Conservation (phyloP, 176 grass and related monocot species). For the Leersia perrieri region DNA sequence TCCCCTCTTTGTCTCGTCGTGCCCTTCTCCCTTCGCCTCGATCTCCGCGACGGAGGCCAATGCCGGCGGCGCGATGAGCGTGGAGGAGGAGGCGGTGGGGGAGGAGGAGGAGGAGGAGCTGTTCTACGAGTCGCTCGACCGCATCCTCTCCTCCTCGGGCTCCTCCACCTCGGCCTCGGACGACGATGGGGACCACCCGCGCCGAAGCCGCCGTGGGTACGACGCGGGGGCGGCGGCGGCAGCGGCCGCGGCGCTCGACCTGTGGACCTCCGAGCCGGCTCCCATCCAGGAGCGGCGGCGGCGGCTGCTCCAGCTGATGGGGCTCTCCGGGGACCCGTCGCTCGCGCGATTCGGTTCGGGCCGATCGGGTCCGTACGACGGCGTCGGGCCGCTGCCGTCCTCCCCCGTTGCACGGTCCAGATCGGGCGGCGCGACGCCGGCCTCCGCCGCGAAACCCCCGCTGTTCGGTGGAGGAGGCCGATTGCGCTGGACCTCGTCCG, state of each 20-base stretch:
- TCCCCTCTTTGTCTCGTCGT: not conserved
- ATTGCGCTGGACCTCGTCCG: slow-evolving; percentile 35
- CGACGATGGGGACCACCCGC: slow-evolving; percentile 44
- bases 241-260: slow-evolving; percentile 47
- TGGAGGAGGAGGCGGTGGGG: slow-evolving; percentile 54
- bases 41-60: slow-evolving; percentile 25
- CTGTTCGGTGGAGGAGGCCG: slow-evolving; percentile 32
- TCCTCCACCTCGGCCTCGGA: slow-evolving; percentile 86
- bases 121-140: slow-evolving; percentile 89
- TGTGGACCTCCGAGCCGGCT: slow-evolving; percentile 78
- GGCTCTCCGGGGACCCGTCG: slow-evolving; percentile 50
- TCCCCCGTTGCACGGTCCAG: slow-evolving; percentile 46
- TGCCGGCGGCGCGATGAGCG: slow-evolving; percentile 69
- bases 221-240: slow-evolving; percentile 34
- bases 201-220: slow-evolving; percentile 41
- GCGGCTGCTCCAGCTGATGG: slow-evolving; percentile 62
- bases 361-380: slow-evolving; percentile 35
- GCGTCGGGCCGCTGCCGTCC: not conserved
- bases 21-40: not conserved
- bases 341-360: slow-evolving; percentile 33
- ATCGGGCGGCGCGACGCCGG: slow-evolving; percentile 41
- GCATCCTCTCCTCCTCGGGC: slow-evolving; percentile 87
- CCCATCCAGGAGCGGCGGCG: slow-evolving; percentile 71
- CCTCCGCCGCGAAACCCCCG: slow-evolving; percentile 40
- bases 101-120: slow-evolving; percentile 52